Base-by-base conservation (phyloP, 169 alveolate species). In the Eimeria zaria region DNA sequence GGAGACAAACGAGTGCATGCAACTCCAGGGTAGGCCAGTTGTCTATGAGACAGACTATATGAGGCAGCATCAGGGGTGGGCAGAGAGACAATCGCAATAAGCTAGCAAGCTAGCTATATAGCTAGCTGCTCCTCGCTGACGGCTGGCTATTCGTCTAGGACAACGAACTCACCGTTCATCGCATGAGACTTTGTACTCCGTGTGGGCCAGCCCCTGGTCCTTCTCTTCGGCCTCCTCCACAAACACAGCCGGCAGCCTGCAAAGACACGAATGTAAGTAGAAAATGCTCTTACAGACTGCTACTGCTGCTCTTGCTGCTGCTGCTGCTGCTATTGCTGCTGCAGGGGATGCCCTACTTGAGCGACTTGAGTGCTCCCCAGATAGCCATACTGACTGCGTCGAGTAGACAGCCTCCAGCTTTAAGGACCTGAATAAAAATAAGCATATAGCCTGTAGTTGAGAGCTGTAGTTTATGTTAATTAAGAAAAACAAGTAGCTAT, bases 321-420 rank as follows among this genome's bases (percentile, higher is more conserved):
- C 55, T 71, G 53, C 51, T 44, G 85, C 60, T 18, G 76, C 74
- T 27, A 41, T 39, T 18, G 80, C 74, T 18, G 44, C 92, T 58
- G 69, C 41, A 14, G 67, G 89, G 18, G 0, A 20, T 11, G 69
- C 67, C 92, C 36, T 69, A 84, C 92, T 60, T 84, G 20, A 84
- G 55, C 0, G 92, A 2, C 80, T 84, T 84, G 24, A 84, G 58
- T 7, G 92, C 92, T 22, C 92, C 92, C 92, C 92, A 84, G 12
- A 84, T 84, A 62, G 92, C 92, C 58, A 84, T 33, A 80, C 92
- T 84, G 53, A 55, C 60, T 48, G 92, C 92, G 60, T 84, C 92
- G 41, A 84, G 78, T 39, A 84, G 78, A 60, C 92, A 84, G 58
- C 92, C 92, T 39, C 92, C 92, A 6, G 92, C 92, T 48, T 58